A percentile compares a stretch with the other conserved stretches of the same genome.
These are phyloP conservation scores for Magnaporthales sp. DNA, from an alignment of 2,329 filamentous ascomycete genomes.

Conservation along the genomic window DNA sequence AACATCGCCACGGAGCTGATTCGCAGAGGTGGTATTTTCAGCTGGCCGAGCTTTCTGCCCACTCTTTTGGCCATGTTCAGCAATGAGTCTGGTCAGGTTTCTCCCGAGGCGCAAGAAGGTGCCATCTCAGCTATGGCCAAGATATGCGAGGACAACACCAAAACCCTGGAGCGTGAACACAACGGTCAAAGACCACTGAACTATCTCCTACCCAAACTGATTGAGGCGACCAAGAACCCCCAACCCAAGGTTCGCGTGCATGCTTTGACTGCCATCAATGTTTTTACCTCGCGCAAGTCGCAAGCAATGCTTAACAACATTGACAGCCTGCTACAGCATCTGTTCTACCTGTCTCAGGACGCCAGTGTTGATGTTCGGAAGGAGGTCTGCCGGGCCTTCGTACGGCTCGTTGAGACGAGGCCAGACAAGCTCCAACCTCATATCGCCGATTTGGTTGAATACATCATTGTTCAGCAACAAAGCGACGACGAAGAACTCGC, in stretches of 20 bases:
- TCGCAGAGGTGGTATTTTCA: conserved; percentile 71
- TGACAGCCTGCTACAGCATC: conserved; percentile 70
- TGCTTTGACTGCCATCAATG: conserved; percentile 78
- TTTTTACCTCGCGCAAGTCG: conserved; percentile 81
- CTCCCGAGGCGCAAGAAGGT: conserved; percentile 74
- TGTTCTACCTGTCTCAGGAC: conserved; percentile 77
- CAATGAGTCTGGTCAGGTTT: conserved; percentile 60
- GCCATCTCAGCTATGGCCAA: conserved; percentile 90
- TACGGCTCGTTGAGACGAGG: conserved; percentile 81
- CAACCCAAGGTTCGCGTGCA: conserved; percentile 70
- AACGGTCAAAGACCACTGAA: conserved; percentile 81
- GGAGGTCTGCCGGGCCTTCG: conserved; percentile 89
- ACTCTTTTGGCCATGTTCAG: conserved; percentile 72
- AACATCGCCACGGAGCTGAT: conserved; percentile 93
- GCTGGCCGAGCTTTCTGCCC: conserved; percentile 84
- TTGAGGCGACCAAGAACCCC: conserved; percentile 73
- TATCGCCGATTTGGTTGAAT: conserved; percentile 80
- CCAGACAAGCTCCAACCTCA: conserved; percentile 88
- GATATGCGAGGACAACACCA: conserved; percentile 94
- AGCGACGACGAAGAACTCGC: conserved; percentile 83
- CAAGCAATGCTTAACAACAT: conserved; percentile 73
- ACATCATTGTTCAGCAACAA: conserved; percentile 84
- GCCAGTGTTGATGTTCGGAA: conserved; percentile 73
- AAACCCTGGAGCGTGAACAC: conserved; percentile 77
- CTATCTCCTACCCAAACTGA: conserved; percentile 81